Percentiles rank a stretch among this genome's conserved stretches.
Conservation (phyloP, 257 asterid species). For the Rehmannia glutinosa region DNA sequence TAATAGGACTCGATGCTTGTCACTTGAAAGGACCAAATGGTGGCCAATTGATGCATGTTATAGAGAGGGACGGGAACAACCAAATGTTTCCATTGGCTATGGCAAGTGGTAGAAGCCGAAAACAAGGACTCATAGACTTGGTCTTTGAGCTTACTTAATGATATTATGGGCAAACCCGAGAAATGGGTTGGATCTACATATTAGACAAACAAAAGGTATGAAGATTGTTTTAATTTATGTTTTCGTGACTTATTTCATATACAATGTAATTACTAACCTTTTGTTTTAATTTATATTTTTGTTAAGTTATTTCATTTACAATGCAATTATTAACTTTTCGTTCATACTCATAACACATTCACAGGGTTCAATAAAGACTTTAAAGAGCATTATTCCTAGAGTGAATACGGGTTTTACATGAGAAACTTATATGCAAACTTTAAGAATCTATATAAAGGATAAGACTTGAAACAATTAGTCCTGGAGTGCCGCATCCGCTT, state of each 20-base stretch:
- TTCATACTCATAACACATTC: too few relatives aligned
- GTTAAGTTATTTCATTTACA: too few relatives aligned
- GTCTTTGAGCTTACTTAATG: not conserved
- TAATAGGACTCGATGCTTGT: not conserved
- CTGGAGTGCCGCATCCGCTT: not conserved
- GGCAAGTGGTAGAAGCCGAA: not conserved
- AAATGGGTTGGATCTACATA: too few relatives aligned
- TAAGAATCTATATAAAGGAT: not conserved
- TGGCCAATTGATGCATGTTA: too few relatives aligned
- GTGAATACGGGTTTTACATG: not conserved
- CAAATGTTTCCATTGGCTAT: too few relatives aligned
- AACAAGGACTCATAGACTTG: not conserved
- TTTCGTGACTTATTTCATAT: too few relatives aligned
- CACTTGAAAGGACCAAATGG: too few relatives aligned
- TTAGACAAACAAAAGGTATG: not conserved
- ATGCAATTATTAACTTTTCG: too few relatives aligned
- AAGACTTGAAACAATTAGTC: not conserved
- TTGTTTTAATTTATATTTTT: too few relatives aligned
- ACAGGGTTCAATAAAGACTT: not conserved
- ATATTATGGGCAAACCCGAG: not conserved
- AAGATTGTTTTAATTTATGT: not conserved
- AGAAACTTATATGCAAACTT: not conserved
- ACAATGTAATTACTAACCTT: too few relatives aligned
- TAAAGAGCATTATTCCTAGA: not conserved
- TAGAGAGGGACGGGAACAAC: too few relatives aligned